Conservation (phyloP, 1,284 basidiomycete genomes). For the Irpex rosettiformis region DNA sequence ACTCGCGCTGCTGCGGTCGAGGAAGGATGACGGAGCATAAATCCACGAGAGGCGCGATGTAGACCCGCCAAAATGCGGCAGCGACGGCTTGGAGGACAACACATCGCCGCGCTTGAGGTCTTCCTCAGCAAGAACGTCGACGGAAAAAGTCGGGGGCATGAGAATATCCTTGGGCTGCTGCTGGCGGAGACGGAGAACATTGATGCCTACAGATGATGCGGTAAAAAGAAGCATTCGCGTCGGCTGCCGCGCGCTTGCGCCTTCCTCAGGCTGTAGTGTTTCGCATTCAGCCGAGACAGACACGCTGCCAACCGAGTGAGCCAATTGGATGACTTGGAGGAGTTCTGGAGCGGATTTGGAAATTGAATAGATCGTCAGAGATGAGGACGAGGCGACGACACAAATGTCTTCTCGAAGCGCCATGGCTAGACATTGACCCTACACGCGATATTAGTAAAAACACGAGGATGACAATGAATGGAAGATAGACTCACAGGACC, state of each 20-base stretch:
- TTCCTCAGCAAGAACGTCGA: conserved; percentile 11
- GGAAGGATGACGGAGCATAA: conserved; percentile 11
- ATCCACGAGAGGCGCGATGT: conserved; percentile 13
- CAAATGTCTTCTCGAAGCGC: conserved; percentile 13
- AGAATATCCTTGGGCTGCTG: background rate
- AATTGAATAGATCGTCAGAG: conserved; percentile 12
- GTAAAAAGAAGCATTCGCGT: conserved; percentile 1
- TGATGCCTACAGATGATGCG: background rate
- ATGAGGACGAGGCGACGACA: conserved; percentile 10
- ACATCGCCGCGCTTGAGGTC: conserved; percentile 5
- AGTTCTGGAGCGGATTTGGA: conserved; percentile 1
- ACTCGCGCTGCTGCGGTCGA: conserved; percentile 11
- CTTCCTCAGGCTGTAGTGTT: background rate
- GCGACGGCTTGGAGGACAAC: conserved; percentile 3
- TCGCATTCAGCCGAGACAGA: conserved; percentile 10
- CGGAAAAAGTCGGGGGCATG: conserved; percentile 1
- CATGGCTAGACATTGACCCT: conserved; percentile 13
- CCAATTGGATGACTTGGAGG: conserved; percentile 10
- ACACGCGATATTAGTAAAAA: background rate
- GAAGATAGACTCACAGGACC: conserved; percentile 7
- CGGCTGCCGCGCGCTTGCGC: background rate
- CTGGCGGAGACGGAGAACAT: conserved; percentile 2
- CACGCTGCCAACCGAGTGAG: conserved; percentile 11
- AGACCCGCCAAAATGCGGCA: conserved; percentile 13
- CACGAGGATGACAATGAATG: background rate